Conservation (phyloP, 164 flowering plant species). For the Houttuynia cordata region DNA sequence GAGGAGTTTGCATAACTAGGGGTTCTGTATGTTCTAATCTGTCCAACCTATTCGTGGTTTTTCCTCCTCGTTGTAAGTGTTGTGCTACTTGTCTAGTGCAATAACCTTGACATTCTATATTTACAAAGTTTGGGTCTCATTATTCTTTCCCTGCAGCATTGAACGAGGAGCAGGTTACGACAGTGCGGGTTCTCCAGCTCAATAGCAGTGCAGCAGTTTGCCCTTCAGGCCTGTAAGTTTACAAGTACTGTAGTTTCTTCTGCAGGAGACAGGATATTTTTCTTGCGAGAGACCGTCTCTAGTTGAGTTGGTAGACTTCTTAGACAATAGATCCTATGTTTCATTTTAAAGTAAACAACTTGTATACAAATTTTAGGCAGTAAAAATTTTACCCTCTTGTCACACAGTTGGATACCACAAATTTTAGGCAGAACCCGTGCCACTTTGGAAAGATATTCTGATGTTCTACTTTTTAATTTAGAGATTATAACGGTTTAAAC, state of each 20-base stretch:
- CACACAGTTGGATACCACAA: background rate
- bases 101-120: background rate
- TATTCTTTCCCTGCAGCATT: slow-evolving; percentile 37
- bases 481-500: background rate
- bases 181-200: slow-evolving; percentile 71
- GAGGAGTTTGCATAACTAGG: slow-evolving; percentile 60
- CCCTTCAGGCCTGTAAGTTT: slow-evolving; percentile 69
- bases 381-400: background rate
- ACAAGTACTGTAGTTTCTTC: background rate
- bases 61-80: slow-evolving; percentile 81
- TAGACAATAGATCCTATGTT: background rate
- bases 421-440: background rate
- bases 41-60: slow-evolving; percentile 45
- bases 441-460: background rate
- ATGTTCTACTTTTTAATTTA: too few species aligned
- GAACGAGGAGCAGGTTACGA: slow-evolving; percentile 51
- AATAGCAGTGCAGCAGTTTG: slow-evolving; percentile 59
- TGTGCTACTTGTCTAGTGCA: background rate
- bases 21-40: slow-evolving; percentile 43
- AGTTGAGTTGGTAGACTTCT: background rate
- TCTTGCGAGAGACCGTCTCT: background rate
- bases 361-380: too few species aligned
- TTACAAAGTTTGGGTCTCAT: background rate
- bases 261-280: background rate
- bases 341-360: too few species aligned